These are phyloP conservation scores for Chytriomyces sp. DNA, from an alignment of 192 early-diverging fungal genomes.

Conservation along the genomic window DNA sequence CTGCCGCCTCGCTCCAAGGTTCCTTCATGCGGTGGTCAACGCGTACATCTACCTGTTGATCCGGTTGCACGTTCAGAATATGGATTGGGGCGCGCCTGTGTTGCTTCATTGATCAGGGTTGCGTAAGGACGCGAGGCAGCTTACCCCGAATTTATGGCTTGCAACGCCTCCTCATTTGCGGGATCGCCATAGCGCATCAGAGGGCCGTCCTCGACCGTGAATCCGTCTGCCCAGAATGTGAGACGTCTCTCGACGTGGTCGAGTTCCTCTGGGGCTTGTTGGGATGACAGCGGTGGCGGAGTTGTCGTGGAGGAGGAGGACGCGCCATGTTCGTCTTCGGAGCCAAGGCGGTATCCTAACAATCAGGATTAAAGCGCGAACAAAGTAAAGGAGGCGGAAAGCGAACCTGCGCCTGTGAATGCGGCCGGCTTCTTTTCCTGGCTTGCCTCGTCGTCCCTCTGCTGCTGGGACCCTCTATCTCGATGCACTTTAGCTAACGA, in stretches of 20 bases:
- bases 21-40: slow-evolving; percentile 82
- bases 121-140: no score
- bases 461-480: no score
- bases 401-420: no score
- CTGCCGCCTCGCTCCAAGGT: slow-evolving; percentile 76
- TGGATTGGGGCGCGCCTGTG: slow-evolving; percentile 84
- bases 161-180: slow-evolving; percentile 78
- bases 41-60: slow-evolving; percentile 88
- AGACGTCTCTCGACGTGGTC: slow-evolving; percentile 56
- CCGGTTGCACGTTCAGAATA: slow-evolving; percentile 82
- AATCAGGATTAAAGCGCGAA: no score
- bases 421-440: no score
- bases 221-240: slow-evolving; percentile 96
- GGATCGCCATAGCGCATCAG: slow-evolving; percentile 85
- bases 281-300: not conserved
- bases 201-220: slow-evolving; percentile 92
- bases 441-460: no score
- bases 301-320: not conserved
- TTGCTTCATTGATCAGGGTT: no score
- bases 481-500: no score
- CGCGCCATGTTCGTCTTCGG: not conserved
- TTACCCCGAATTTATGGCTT: slow-evolving; percentile 87
- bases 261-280: not conserved
- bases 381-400: no score
- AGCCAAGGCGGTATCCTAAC: not conserved